Base-by-base conservation (phyloP, 1,284 basidiomycete species). In the Bondarzewia mesenterica region DNA sequence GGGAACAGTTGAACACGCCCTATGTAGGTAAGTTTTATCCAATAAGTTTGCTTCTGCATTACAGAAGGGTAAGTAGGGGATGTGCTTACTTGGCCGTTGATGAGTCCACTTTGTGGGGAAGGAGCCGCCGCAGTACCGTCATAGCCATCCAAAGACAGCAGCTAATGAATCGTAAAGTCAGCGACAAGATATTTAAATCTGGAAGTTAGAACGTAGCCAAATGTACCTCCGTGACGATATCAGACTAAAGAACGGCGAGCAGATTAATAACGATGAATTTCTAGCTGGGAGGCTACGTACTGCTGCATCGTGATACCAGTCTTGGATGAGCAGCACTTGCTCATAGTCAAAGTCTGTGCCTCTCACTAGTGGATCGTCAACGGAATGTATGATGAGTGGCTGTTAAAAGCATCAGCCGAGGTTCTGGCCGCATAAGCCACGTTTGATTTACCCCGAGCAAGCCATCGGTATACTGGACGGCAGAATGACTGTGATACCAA, bases 311-410 rank as follows among this genome's bases (percentile, higher is more conserved):
- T 40, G 38, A 18, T 40, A 40, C 38, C 38, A 40, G 8, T 40
- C 38, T 18, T 40, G 38, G 38, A 18, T 10, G 21, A 40, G 10
- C 38, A 40, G 5, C 38, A 40, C 38, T 40, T 40, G 38, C 38
- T 40, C 38, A 10, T 40, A 16, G 38, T 40, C 38, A 40, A 40
- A 40, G 38, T 40, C 38, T 10, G 38, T 40, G 38, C 38, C 38
- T 16, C n/a, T 12, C n/a, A 40, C 38, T 8, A 40, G 38, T 3
- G 38, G 38, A 18, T 40, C 38, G n/a, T 40, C 6, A 18, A 22
- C 21, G 7, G 38, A 40, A 4, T 40, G 38, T 4, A 40, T 40
- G 6, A 40, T 40, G 16, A 40, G 21, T n/a, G 38, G 38, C 38
- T 40, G 21, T 4, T 35, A 12, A 10, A 12, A 40, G 38, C 38